Conservation (phyloP, 306 rosid species). For the Pterocarpus macrocarpus region DNA sequence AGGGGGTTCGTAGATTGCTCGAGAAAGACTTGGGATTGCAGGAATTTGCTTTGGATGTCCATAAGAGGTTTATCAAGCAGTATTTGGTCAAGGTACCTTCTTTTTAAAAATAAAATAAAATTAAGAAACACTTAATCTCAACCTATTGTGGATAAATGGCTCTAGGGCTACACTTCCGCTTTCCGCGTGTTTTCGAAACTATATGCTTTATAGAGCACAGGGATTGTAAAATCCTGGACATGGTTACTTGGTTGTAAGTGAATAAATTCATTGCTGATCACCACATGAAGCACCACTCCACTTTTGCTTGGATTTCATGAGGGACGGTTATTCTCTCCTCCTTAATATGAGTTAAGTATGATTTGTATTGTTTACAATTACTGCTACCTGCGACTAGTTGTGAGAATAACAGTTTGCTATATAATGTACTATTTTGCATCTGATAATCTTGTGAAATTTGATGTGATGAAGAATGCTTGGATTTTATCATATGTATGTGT, state of each 20-base stretch:
- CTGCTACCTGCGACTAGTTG: too few relatives aligned
- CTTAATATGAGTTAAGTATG: not conserved
- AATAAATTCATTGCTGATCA: constrained; percentile 26
- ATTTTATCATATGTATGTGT: not conserved
- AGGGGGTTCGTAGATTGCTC: constrained; percentile 90
- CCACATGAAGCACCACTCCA: not conserved
- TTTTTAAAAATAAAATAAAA: not conserved
- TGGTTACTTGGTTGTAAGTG: not conserved
- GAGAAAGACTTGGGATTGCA: constrained; percentile 87
- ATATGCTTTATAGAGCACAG: not conserved
- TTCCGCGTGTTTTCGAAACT: not conserved
- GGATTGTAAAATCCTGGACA: not conserved
- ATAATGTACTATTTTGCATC: not conserved
- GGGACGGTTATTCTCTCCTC: not conserved
- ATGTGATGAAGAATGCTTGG: constrained; percentile 27
- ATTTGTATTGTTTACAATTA: not conserved
- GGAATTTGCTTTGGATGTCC: constrained; percentile 74
- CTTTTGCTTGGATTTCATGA: constrained; percentile 26
- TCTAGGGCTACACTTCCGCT: too few relatives aligned
- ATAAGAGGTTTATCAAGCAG: constrained; percentile 82
- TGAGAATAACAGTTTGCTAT: constrained; percentile 21
- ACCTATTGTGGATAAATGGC: not conserved
- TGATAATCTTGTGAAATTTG: constrained; percentile 25
- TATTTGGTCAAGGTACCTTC: constrained; percentile 72
- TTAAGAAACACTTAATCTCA: not conserved